A percentile compares a stretch with the other conserved stretches of the same genome.
Evolutionary conservation across 2,329 filamentous ascomycete species (phyloP).

Genomic region (Colletotrichum endophyticum): DNA sequence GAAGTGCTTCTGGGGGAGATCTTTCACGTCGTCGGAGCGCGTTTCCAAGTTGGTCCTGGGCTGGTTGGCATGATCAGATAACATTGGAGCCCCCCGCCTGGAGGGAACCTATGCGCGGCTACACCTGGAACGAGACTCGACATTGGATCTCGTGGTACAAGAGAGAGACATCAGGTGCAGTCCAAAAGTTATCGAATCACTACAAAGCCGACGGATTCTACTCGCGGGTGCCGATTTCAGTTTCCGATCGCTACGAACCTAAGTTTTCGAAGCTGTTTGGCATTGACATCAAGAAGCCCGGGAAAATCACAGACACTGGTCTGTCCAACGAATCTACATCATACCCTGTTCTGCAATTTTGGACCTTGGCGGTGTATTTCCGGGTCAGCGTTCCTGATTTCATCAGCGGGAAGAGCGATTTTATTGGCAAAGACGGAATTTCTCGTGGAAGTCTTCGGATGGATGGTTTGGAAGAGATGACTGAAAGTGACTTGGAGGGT

Average conservation of each 20-base stretch:
- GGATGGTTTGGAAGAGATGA: not conserved
- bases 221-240: not conserved
- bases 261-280: not conserved
- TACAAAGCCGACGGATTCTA: not conserved
- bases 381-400: not conserved
- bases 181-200: not conserved
- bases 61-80: not conserved
- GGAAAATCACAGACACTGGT: accelerated
- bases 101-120: not conserved
- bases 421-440: not conserved
- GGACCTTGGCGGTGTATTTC: not conserved
- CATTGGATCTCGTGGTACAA: not conserved
- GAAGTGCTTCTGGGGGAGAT: not conserved
- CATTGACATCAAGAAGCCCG: not conserved
- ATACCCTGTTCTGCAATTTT: not conserved
- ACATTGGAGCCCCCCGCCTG: not conserved
- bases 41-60: not conserved
- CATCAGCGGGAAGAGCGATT: not conserved
- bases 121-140: not conserved
- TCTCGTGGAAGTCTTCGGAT: not conserved
- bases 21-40: not conserved
- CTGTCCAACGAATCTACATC: accelerated
- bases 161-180: not conserved
- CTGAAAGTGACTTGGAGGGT: no score
- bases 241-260: not conserved